Conservation (phyloP, 495 filamentous ascomycete genomes). For the Penicillium angulare region DNA sequence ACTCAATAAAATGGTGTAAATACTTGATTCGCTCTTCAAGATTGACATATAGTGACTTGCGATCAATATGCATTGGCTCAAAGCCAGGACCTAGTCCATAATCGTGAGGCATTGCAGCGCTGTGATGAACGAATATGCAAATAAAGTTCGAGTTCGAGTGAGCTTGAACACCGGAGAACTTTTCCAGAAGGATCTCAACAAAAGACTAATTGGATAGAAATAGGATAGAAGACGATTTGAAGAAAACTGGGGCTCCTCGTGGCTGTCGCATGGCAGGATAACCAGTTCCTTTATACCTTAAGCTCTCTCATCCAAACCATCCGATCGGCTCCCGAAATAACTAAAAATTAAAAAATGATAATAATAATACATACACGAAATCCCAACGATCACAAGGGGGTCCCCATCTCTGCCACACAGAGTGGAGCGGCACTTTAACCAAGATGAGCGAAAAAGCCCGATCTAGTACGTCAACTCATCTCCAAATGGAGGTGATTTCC, state of each 20-base stretch:
- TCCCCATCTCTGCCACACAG: not conserved
- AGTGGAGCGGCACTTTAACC: slow-evolving; percentile 8
- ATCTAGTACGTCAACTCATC: not conserved
- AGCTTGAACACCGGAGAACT: too few species aligned
- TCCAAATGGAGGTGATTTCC: not conserved
- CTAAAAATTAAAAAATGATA: not conserved
- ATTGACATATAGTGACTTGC: slow-evolving; percentile 65
- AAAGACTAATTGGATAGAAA: not conserved
- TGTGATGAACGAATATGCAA: not conserved
- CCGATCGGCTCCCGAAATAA: not conserved
- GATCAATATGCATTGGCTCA: slow-evolving; percentile 58
- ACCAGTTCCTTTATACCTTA: slow-evolving; percentile 17
- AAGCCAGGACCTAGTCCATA: slow-evolving; percentile 16
- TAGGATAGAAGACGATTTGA: not conserved
- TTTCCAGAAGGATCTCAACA: not conserved
- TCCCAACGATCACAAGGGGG: too few species aligned
- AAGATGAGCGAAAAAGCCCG: slow-evolving; percentile 9
- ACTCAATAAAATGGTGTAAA: slow-evolving; percentile 70
- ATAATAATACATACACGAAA: too few species aligned
- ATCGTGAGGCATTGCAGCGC: not conserved
- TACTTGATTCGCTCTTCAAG: slow-evolving; percentile 68
- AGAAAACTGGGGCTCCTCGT: slow-evolving; percentile 19
- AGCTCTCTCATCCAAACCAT: not conserved
- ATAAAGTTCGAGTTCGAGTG: too few species aligned
- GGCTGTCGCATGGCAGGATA: slow-evolving; percentile 15